A percentile compares a stretch with the other conserved stretches of the same genome.
Evolutionary conservation across 257 asterid species (phyloP).

Genomic region (Parsonsia alboflavescens): DNA sequence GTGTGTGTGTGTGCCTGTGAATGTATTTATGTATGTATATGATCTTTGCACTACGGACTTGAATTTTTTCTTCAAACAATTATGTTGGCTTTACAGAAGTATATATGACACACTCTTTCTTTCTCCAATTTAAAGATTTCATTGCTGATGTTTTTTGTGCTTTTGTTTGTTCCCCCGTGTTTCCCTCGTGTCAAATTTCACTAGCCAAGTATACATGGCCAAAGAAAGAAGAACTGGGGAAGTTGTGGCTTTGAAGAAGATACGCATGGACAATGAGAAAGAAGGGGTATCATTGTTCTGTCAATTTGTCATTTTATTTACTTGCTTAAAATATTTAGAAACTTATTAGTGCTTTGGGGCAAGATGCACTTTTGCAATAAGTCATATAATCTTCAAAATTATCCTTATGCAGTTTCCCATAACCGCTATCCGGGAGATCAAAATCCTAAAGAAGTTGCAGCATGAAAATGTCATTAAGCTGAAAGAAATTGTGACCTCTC

Average conservation of each 20-base stretch:
- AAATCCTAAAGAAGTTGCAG: slow-evolving; percentile 80
- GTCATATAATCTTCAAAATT: slow-evolving; percentile 12
- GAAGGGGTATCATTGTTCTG: slow-evolving; percentile 70
- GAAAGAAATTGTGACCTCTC: slow-evolving; percentile 95
- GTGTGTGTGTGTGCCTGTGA: too few species aligned
- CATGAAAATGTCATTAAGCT: slow-evolving; percentile 83
- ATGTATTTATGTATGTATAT: neutral
- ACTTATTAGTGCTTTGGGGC: neutral
- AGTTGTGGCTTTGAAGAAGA: slow-evolving; percentile 89
- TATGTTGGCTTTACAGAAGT: neutral
- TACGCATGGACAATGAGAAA: slow-evolving; percentile 95
- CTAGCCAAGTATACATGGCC: slow-evolving; percentile 94
- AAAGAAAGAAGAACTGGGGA: slow-evolving; percentile 79
- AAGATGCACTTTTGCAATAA: slow-evolving; percentile 1
- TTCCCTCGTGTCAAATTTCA: slow-evolving; percentile 11
- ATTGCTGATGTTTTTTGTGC: slow-evolving; percentile 1
- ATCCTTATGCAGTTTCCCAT: slow-evolving; percentile 69
- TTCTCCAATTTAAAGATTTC: neutral
- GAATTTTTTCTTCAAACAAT: neutral
- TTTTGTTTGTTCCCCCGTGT: slow-evolving; percentile 10
- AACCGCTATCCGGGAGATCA: slow-evolving; percentile 93
- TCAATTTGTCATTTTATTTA: slow-evolving; percentile 10
- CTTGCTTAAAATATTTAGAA: slow-evolving; percentile 14
- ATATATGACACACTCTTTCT: neutral
- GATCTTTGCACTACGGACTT: neutral